Base-by-base conservation (phyloP, 2,329 filamentous ascomycete species). In the Penicillium sp. region DNA sequence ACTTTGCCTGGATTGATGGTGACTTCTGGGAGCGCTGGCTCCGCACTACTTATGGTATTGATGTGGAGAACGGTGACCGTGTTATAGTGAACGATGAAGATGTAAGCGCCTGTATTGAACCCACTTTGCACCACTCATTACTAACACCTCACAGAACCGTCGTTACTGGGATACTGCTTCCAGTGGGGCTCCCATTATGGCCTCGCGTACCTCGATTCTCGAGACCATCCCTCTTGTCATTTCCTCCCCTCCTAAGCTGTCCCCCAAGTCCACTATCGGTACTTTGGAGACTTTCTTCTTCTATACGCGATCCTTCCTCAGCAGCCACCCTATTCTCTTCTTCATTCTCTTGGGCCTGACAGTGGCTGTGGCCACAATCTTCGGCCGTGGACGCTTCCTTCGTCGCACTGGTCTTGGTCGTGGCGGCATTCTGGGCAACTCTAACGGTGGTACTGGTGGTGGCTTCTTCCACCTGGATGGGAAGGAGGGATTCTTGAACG, bases 1-100 rank as follows among this genome's bases (percentile, higher is more conserved):
- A 87, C 9, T 99, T 99, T 75, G 95, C 95, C 13, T 99, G 95
- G 95, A 91, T 98, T 13, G 95, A 99, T 72, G 92, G 93, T 50
- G 85, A 91, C 8, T 98, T 98, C 75, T 99, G 95, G 95, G 93
- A 98, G 76, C 86, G 93, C 60, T 99, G 95, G 95, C 86, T 99
- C 63, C 85, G 89, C 65, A 93, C 89, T n/a, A 97, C 93, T 0
- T 99, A 96, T 70, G 93, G 93, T 54, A 89, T 98, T 65, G 90
- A 96, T 66, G 87, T 95, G 31, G 82, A 81, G 59, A 87, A 95
- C 61, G 93, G 93, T 48, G 95, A 98, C 74, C 87, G 91, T 61
- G 90, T 99, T 54, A 89, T 99, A 57, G 95, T 99, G 77, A 97
- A 97, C 65, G 95, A 99, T 68, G 91, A 98, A 81, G 92, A 96